These are phyloP conservation scores for Kwoniella pini DNA, from an alignment of 768 basidiomycete genomes.

Conservation along the genomic window DNA sequence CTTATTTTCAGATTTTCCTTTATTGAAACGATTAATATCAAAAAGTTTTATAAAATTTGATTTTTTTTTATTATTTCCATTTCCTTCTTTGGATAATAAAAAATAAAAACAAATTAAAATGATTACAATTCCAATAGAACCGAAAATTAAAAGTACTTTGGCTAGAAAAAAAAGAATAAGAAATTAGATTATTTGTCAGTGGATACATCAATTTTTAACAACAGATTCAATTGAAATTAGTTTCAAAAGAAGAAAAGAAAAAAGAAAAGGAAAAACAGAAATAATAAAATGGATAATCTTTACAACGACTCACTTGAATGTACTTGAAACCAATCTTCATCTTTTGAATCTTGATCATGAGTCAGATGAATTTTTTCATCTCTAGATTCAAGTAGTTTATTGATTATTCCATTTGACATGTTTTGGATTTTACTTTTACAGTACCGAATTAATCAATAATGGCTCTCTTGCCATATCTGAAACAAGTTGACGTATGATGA, in stretches of 20 bases:
- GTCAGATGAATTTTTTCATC: background rate
- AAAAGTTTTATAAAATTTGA: too few species aligned
- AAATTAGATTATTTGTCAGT: too few species aligned
- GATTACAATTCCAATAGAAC: too few species aligned
- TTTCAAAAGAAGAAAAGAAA: background rate
- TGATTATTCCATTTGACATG: background rate
- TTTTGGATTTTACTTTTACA: too few species aligned
- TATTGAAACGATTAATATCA: too few species aligned
- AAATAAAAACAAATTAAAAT: background rate
- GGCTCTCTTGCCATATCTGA: background rate
- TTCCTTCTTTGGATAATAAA: background rate
- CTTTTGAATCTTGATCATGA: background rate
- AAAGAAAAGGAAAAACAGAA: background rate
- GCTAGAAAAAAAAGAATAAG: too few species aligned
- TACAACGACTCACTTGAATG: constrained; percentile 6
- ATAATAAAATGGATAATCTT: too few species aligned
- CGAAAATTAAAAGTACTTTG: constrained; percentile 1
- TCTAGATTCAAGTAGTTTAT: background rate
- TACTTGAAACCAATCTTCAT: constrained; percentile 5
- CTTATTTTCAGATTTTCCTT: too few species aligned
- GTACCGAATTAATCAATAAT: too few species aligned
- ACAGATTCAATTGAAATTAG: too few species aligned
- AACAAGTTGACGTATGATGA: background rate
- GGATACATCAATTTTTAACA: too few species aligned
- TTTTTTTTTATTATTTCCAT: too few species aligned